These are phyloP conservation scores for Botrytis fabae DNA, from an alignment of 2,329 filamentous ascomycete genomes.

Conservation along the genomic window DNA sequence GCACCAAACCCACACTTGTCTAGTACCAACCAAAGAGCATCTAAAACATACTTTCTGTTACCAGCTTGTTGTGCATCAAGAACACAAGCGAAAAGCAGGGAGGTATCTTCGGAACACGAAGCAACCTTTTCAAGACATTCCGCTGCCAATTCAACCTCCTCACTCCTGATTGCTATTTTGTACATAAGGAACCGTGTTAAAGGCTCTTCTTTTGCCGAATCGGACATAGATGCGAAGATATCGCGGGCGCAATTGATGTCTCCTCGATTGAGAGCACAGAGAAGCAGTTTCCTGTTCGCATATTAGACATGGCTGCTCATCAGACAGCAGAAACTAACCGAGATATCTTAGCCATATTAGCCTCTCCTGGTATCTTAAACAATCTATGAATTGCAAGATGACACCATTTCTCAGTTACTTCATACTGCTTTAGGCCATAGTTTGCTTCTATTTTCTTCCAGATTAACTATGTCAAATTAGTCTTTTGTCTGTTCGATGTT, in stretches of 20 bases:
- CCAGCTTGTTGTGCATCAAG: slow-evolving; percentile 70
- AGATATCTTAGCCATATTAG: slow-evolving; percentile 67
- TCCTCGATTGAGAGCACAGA: slow-evolving; percentile 63
- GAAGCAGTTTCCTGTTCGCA: slow-evolving; percentile 64
- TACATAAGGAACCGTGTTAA: slow-evolving; percentile 75
- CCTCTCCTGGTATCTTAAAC: slow-evolving; percentile 64
- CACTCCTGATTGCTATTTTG: slow-evolving; percentile 63
- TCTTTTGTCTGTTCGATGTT: background rate
- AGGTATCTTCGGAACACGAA: slow-evolving; percentile 52
- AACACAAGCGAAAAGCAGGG: slow-evolving; percentile 77
- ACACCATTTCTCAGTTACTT: slow-evolving; percentile 69
- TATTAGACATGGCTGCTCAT: background rate
- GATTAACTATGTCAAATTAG: slow-evolving; percentile 57
- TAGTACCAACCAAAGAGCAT: slow-evolving; percentile 60
- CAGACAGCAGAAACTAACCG: slow-evolving; percentile 48
- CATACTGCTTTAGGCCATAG: slow-evolving; percentile 54
- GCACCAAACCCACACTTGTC: slow-evolving; percentile 53
- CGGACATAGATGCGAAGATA: slow-evolving; percentile 60
- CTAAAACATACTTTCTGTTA: slow-evolving; percentile 59
- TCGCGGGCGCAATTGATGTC: slow-evolving; percentile 56
- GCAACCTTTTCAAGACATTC: slow-evolving; percentile 64
- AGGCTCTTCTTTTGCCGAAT: slow-evolving; percentile 57
- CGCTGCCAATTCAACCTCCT: slow-evolving; percentile 58
- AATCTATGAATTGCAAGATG: slow-evolving; percentile 63
- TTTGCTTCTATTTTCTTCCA: slow-evolving; percentile 75